Percentiles rank a stretch among this genome's conserved stretches.
These are phyloP conservation scores for Spatholobus suberectus DNA, from an alignment of 306 rosid species.

Conservation along the genomic window DNA sequence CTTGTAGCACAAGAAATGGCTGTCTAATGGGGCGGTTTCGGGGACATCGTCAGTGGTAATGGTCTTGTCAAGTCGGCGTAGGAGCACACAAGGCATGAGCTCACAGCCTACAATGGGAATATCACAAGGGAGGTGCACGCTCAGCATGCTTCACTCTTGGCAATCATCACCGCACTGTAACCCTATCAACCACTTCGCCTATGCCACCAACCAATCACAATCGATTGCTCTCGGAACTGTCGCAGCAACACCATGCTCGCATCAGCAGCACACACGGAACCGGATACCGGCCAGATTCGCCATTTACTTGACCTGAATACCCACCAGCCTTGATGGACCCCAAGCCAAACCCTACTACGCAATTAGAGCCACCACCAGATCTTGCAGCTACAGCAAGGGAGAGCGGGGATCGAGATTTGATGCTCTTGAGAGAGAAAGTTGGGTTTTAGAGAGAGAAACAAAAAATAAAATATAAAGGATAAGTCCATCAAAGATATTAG, in stretches of 20 bases:
- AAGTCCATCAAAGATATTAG: constrained; percentile 68
- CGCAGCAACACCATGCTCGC: constrained; percentile 40
- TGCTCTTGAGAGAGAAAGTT: constrained; percentile 33
- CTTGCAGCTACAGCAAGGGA: too few species aligned
- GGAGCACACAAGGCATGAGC: too few species aligned
- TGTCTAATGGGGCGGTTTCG: too few species aligned
- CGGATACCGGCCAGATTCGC: constrained; percentile 93
- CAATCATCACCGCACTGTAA: constrained; percentile 55
- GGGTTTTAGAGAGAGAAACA: constrained; percentile 30
- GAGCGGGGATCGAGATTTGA: too few species aligned
- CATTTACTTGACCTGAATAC: constrained; percentile 68
- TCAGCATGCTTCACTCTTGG: constrained; percentile 93
- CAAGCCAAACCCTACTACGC: constrained; percentile 41
- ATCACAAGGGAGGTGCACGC: constrained; percentile 96
- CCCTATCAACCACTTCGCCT: constrained; percentile 42
- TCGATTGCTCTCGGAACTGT: too few species aligned
- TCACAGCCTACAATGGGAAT: too few species aligned
- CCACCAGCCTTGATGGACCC: constrained; percentile 78
- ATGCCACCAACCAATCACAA: too few species aligned
- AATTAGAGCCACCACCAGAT: too few species aligned
- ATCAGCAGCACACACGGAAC: constrained; percentile 42
- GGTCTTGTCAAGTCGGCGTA: too few species aligned
- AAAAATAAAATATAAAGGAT: too few species aligned
- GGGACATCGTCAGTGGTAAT: too few species aligned
- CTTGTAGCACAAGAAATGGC: too few species aligned